phyloP scores from a whole-genome alignment of 2,329 filamentous ascomycete genomes.

The Phialophora expanda region DNA sequence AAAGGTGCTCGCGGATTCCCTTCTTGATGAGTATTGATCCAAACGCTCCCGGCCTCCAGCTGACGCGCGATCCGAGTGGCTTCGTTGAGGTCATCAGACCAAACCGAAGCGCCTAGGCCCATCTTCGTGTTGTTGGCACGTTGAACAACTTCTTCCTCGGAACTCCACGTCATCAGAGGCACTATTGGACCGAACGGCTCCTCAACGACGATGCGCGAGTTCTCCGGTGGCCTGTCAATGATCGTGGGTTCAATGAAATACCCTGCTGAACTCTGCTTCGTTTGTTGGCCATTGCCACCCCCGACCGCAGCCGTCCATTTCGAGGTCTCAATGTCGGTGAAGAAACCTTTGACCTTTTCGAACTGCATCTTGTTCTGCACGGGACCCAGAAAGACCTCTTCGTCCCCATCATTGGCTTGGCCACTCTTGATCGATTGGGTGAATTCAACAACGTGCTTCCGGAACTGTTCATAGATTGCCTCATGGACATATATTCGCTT shows the following conservation, averaged over 20 bases:
- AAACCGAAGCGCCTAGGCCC: slow-evolving; percentile 1
- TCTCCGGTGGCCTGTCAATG: slow-evolving; percentile 62
- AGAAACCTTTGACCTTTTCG: slow-evolving; percentile 62
- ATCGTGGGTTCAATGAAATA: slow-evolving; percentile 66
- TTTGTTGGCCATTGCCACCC: slow-evolving; percentile 46
- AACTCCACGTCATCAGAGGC: neutral
- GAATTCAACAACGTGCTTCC: slow-evolving; percentile 53
- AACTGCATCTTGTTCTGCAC: slow-evolving; percentile 71
- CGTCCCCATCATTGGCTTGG: slow-evolving; percentile 43
- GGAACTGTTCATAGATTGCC: slow-evolving; percentile 58
- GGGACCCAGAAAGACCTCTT: slow-evolving; percentile 62
- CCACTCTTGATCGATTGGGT: slow-evolving; percentile 42
- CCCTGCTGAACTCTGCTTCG: slow-evolving; percentile 42
- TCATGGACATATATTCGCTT: slow-evolving; percentile 66
- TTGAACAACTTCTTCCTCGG: neutral
- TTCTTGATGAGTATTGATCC: slow-evolving; percentile 23
- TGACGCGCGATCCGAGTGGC: slow-evolving; percentile 53
- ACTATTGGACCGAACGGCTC: slow-evolving; percentile 57
- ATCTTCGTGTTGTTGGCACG: neutral
- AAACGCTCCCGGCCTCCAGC: slow-evolving; percentile 62
- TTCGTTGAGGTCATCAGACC: neutral
- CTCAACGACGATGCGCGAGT: slow-evolving; percentile 61
- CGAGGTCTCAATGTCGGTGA: slow-evolving; percentile 61
- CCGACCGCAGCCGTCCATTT: slow-evolving; percentile 61
- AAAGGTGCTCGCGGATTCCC: slow-evolving; percentile 20